These are phyloP conservation scores for Drosera spatulata DNA, from an alignment of 179 eudicot species.

Conservation along the genomic window DNA sequence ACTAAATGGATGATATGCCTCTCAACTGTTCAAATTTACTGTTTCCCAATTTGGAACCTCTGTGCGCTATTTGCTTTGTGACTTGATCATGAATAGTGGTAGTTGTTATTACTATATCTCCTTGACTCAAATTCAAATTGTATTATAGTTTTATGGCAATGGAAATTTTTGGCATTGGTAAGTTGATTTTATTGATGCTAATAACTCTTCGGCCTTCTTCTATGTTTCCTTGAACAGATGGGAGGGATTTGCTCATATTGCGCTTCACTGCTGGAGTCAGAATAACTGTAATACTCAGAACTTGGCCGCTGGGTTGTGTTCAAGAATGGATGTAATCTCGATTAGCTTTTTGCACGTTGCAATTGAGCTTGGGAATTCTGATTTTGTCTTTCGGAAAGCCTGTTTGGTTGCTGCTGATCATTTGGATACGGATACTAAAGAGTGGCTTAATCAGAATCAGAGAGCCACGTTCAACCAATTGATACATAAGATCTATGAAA, in stretches of 20 bases:
- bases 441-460: conserved; percentile 36
- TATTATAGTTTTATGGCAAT: too few relatives aligned
- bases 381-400: conserved; percentile 62
- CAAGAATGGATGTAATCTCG: conserved; percentile 12
- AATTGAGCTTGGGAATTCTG: conserved; percentile 35
- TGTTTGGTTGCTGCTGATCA: conserved; percentile 65
- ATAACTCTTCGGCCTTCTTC: neutral
- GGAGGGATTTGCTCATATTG: conserved; percentile 79
- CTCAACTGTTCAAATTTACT: too few relatives aligned
- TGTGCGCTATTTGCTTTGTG: too few relatives aligned
- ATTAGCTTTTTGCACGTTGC: conserved; percentile 43
- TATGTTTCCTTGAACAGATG: conserved; percentile 31
- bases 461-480: conserved; percentile 35
- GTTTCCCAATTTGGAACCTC: too few relatives aligned
- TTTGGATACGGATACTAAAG: conserved; percentile 21
- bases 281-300: conserved; percentile 6
- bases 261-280: conserved; percentile 47
- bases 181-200: too few relatives aligned
- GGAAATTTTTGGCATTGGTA: too few relatives aligned
- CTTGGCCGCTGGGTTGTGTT: conserved; percentile 8
- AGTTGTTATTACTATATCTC: too few relatives aligned
- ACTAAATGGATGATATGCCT: too few relatives aligned
- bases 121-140: too few relatives aligned
- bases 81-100: too few relatives aligned
- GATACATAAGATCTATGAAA: conserved; percentile 21